phyloP scores from a whole-genome alignment of 2,329 filamentous ascomycete genomes.

The Orbilia ellipsospora region DNA sequence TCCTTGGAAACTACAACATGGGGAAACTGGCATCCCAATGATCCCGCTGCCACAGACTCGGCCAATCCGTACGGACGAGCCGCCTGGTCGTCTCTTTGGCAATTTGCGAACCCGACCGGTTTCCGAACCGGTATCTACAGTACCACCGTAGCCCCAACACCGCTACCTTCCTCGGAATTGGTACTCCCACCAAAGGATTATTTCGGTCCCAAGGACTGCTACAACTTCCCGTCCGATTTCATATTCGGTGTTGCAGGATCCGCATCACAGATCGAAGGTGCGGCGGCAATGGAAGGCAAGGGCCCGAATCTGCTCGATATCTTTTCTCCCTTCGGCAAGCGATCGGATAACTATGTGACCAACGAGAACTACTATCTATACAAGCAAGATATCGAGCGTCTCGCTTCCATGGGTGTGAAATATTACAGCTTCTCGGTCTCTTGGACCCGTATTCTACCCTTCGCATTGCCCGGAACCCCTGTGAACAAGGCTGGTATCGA shows the following conservation, averaged over 20 bases:
- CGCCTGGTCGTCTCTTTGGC: conserved; percentile 30
- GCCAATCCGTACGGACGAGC: conserved; percentile 31
- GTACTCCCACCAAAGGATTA: conserved; percentile 20
- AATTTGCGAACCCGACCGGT: conserved; percentile 15
- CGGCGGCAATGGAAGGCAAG: conserved; percentile 22
- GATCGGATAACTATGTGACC: conserved; percentile 60
- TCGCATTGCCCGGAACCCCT: conserved; percentile 66
- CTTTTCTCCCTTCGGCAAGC: background rate
- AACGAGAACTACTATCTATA: conserved; percentile 69
- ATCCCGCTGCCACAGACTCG: conserved; percentile 21
- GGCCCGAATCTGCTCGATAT: conserved; percentile 24
- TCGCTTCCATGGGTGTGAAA: conserved; percentile 67
- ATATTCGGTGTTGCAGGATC: conserved; percentile 27
- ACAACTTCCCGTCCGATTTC: conserved; percentile 29
- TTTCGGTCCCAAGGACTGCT: conserved; percentile 25
- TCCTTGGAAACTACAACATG: conserved; percentile 18
- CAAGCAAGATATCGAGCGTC: conserved; percentile 69
- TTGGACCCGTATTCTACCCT: conserved; percentile 68
- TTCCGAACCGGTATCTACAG: conserved; percentile 24
- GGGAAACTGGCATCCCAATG: conserved; percentile 26
- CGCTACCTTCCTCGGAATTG: conserved; percentile 21
- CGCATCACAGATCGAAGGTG: conserved; percentile 28
- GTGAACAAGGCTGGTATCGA: conserved; percentile 67
- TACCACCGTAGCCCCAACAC: conserved; percentile 23
- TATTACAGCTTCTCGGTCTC: conserved; percentile 68